A percentile compares a stretch with the other conserved stretches of the same genome.
phyloP scores from a whole-genome alignment of 352 stramenopile genomes.

The Phytophthora macrochlamydospora region DNA sequence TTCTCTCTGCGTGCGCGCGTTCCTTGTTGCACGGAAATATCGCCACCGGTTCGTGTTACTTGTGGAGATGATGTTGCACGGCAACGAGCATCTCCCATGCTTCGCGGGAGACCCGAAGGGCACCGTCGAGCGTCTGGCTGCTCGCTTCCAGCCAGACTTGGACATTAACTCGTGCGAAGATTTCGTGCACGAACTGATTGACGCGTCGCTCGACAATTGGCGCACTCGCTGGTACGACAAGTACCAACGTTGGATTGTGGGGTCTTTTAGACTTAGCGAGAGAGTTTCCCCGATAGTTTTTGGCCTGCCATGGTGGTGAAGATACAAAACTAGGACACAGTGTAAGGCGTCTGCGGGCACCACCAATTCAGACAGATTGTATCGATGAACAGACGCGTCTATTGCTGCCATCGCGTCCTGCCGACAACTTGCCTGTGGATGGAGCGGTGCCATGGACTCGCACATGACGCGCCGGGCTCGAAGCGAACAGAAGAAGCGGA shows the following conservation, averaged over 20 bases:
- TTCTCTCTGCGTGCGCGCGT: conserved; percentile 95
- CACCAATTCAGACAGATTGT: conserved; percentile 24
- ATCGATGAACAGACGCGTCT: conserved; percentile 43
- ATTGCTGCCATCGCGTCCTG: conserved; percentile 24
- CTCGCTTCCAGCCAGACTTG: conserved; percentile 94
- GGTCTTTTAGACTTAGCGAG: conserved; percentile 67
- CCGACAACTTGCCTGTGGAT: conserved; percentile 7
- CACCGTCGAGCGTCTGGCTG: conserved; percentile 89
- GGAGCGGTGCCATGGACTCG: conserved; percentile 20
- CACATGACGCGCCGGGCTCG: conserved; percentile 22
- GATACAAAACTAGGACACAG: conserved; percentile 17
- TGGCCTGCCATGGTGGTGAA: conserved; percentile 3
- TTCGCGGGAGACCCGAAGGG: conserved; percentile 93
- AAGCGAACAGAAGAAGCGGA: conserved; percentile 33
- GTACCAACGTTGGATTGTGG: conserved; percentile 94
- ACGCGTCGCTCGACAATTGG: conserved; percentile 97
- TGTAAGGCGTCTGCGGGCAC: conserved; percentile 25
- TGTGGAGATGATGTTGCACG: conserved; percentile 96
- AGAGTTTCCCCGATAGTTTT: conserved; percentile 1
- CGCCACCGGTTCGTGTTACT: conserved; percentile 95
- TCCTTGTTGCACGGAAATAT: conserved; percentile 95
- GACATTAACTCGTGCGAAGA: conserved; percentile 94
- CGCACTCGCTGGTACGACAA: conserved; percentile 96
- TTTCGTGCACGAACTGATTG: conserved; percentile 96
- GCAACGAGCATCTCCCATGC: conserved; percentile 96